Conservation (phyloP, 2,329 filamentous ascomycete species). For the Penicillium italicum region DNA sequence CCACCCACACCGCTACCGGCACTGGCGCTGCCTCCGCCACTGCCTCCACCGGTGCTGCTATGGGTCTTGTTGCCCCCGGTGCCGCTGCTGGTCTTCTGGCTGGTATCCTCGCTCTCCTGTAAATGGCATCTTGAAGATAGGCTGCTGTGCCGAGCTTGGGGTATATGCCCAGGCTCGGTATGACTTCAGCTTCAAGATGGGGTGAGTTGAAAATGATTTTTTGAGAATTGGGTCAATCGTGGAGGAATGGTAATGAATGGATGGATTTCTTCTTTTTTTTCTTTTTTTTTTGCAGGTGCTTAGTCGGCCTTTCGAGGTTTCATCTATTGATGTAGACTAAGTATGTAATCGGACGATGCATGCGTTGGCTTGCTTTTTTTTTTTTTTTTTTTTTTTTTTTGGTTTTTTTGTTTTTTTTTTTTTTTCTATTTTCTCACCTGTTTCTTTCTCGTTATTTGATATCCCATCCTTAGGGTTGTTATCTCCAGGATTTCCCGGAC, state of each 20-base stretch:
- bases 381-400: background rate
- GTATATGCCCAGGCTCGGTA: background rate
- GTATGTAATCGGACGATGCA: background rate
- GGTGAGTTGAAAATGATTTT: background rate
- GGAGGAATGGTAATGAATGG: conserved; percentile 6
- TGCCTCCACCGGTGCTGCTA: conserved; percentile 14
- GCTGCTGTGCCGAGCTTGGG: background rate
- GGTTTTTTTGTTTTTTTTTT: background rate
- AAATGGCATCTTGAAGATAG: background rate
- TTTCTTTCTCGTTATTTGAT: background rate
- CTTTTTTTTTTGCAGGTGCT: background rate
- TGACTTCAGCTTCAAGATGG: background rate
- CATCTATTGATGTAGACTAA: conserved; percentile 5
- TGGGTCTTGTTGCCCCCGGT: conserved; percentile 13
- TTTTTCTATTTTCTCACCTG: background rate
- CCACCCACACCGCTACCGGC: conserved; percentile 3
- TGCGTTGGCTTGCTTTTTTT: conserved; percentile 3
- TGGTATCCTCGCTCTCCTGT: conserved; percentile 22
- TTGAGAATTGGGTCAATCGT: background rate
- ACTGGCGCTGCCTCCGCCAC: conserved; percentile 5
- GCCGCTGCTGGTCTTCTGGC: conserved; percentile 20
- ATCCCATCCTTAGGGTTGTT: background rate
- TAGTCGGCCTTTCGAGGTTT: background rate
- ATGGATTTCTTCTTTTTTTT: background rate
- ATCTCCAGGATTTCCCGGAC: background rate